A percentile compares a stretch with the other conserved stretches of the same genome.
These are phyloP conservation scores for Vitis hybrid DNA, from an alignment of 177 flowering plant species.

Conservation along the genomic window DNA sequence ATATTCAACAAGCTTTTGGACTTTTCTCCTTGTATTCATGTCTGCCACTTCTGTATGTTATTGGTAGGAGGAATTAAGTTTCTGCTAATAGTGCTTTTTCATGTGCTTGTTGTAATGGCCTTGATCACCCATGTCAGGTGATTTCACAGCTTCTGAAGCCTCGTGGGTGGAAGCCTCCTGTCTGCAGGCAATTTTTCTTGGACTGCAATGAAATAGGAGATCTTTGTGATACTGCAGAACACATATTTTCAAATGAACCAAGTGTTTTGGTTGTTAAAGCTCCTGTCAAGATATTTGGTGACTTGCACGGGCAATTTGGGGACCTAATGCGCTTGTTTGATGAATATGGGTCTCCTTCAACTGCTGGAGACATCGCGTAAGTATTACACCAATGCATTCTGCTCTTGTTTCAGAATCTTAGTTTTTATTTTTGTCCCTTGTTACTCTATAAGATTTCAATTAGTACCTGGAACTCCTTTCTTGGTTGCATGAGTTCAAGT, in stretches of 20 bases:
- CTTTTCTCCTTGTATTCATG: too few relatives aligned
- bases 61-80: too few relatives aligned
- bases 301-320: slow-evolving; percentile 99
- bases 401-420: too few relatives aligned
- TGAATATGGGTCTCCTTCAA: slow-evolving; percentile 98
- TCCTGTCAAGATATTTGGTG: slow-evolving; percentile 98
- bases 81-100: too few relatives aligned
- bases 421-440: too few relatives aligned
- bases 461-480: too few relatives aligned
- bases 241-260: slow-evolving; percentile 92
- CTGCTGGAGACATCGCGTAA: slow-evolving; percentile 99
- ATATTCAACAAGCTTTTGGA: too few relatives aligned
- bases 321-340: slow-evolving; percentile 99
- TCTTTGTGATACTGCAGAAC: slow-evolving; percentile 92
- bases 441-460: too few relatives aligned
- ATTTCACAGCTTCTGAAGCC: slow-evolving; percentile 90
- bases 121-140: slow-evolving; percentile 43
- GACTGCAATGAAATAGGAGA: slow-evolving; percentile 99
- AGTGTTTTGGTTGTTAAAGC: slow-evolving; percentile 91
- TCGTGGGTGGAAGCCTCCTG: slow-evolving; percentile 99
- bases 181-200: slow-evolving; percentile 91
- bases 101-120: too few relatives aligned
- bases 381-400: slow-evolving; percentile 16
- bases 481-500: too few relatives aligned
- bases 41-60: too few relatives aligned